Base-by-base conservation (phyloP, 768 basidiomycete genomes). In the Tulasnella sp. region DNA sequence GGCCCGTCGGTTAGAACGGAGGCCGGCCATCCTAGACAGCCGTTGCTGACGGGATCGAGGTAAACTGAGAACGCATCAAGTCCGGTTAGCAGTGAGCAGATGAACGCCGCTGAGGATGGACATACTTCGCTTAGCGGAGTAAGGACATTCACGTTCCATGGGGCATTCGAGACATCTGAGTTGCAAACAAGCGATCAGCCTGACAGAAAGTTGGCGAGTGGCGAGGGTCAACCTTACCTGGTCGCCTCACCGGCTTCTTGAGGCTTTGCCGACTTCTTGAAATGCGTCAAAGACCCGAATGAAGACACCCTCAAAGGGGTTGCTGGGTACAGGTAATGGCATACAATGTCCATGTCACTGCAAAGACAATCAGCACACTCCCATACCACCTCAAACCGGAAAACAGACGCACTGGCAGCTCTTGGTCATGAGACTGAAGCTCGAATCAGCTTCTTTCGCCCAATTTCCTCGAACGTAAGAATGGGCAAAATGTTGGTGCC, bases 401-500 rank as follows among this genome's bases (percentile, higher is more conserved):
- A 38, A 25, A 37, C 73, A 49, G 34, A 76, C 90, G 80, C 82
- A 94, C 93, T 96, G 94, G 87, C 92, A 96, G 79, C 90, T 90
- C 85, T 96, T 96, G 22, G 93, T 91, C 90, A 96, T 89, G 72
- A 96, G 86, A 17, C 91, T 89, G 82, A 96, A 96, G 31, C 89
- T 91, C 79, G 91, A 91, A 7, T 86, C 84, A 2, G 84, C 82
- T 81, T 96, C 91, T 34, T 85, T 88, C 3, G 85, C 82, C 94
- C 94, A 96, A 81, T 91, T 90, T 37, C 89, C 94, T 40, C 94
- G 88, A 38, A 96, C 94, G 80, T 89, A 96, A 0, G 92, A 93
- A 82, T 96, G 94, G 1, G 94, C 92, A 82, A 96, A 96, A 82
- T 96, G 94, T 80, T 87, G 93, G 80, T 93, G 90, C 5, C 93